These are phyloP conservation scores for Penicillium angulare DNA, from an alignment of 495 filamentous ascomycete species.

Conservation along the genomic window DNA sequence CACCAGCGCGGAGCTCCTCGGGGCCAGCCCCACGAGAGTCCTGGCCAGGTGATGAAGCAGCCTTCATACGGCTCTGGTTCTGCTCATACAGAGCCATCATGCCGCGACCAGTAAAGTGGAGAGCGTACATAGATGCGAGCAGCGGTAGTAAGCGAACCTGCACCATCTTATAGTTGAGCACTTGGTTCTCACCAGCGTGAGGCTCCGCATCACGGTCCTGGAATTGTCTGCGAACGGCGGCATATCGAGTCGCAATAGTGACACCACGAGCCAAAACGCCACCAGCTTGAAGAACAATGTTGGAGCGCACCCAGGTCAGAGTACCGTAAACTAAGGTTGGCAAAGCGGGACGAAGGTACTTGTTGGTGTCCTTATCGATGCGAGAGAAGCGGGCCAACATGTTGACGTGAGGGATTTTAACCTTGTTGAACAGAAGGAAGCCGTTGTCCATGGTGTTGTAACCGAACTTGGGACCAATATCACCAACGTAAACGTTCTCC, in stretches of 20 bases:
- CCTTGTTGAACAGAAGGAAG: slow-evolving; percentile 68
- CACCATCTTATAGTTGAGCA: slow-evolving; percentile 76
- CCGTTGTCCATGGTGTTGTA: slow-evolving; percentile 77
- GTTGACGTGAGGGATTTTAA: slow-evolving; percentile 65
- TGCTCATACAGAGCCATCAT: slow-evolving; percentile 67
- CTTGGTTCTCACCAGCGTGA: slow-evolving; percentile 61
- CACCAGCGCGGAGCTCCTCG: slow-evolving; percentile 61
- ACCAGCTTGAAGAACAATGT: slow-evolving; percentile 66
- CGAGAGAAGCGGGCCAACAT: slow-evolving; percentile 66
- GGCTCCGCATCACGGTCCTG: slow-evolving; percentile 61
- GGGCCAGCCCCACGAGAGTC: slow-evolving; percentile 59
- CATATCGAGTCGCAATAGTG: slow-evolving; percentile 71
- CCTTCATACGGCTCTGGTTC: slow-evolving; percentile 62
- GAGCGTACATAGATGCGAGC: slow-evolving; percentile 69
- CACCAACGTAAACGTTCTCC: slow-evolving; percentile 67
- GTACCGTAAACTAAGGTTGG: slow-evolving; percentile 69
- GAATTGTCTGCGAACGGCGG: slow-evolving; percentile 67
- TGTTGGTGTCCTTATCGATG: slow-evolving; percentile 59
- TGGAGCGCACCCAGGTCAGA: slow-evolving; percentile 69
- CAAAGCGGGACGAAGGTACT: slow-evolving; percentile 61
- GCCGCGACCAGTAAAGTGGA: slow-evolving; percentile 69
- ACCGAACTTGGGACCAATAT: slow-evolving; percentile 74
- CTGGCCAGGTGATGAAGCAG: slow-evolving; percentile 33
- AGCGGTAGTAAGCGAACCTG: slow-evolving; percentile 67
- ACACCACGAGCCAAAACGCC: slow-evolving; percentile 69